Conservation (phyloP, 1,284 basidiomycete genomes). For the Ceratobasidium sp. region DNA sequence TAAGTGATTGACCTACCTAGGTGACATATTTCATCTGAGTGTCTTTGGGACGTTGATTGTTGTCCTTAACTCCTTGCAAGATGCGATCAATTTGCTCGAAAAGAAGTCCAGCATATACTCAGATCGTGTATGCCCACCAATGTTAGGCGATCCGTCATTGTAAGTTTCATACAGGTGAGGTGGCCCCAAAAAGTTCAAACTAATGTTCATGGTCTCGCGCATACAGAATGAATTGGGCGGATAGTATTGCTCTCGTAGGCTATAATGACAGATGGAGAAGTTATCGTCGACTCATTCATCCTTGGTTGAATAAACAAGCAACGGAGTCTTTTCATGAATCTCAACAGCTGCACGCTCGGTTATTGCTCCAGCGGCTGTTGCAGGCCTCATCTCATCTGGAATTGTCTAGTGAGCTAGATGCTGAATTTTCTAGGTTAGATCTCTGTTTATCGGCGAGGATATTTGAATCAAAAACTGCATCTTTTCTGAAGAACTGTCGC, state of each 20-base stretch:
- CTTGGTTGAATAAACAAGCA: conserved; percentile 6
- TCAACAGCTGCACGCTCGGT: background rate
- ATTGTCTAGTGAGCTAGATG: background rate
- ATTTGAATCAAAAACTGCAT: too few relatives aligned
- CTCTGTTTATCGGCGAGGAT: too few relatives aligned
- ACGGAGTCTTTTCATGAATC: background rate
- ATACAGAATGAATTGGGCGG: conserved; percentile 7
- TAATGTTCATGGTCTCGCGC: background rate
- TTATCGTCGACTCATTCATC: conserved; percentile 6
- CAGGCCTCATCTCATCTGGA: background rate
- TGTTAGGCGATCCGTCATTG: conserved; percentile 51
- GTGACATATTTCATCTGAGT: conserved; percentile 59
- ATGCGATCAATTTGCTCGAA: conserved; percentile 61
- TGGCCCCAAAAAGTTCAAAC: background rate
- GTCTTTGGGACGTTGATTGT: conserved; percentile 59
- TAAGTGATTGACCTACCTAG: background rate
- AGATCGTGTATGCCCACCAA: conserved; percentile 54
- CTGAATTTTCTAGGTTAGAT: background rate
- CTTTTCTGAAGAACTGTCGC: background rate
- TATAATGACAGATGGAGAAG: conserved; percentile 20
- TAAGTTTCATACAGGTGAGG: background rate
- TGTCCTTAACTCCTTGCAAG: conserved; percentile 60
- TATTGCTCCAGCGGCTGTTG: background rate
- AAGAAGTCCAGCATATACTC: conserved; percentile 62
- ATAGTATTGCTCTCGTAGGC: background rate